Conservation (phyloP, 495 filamentous ascomycete genomes). For the Tetracladium marchalianum region DNA sequence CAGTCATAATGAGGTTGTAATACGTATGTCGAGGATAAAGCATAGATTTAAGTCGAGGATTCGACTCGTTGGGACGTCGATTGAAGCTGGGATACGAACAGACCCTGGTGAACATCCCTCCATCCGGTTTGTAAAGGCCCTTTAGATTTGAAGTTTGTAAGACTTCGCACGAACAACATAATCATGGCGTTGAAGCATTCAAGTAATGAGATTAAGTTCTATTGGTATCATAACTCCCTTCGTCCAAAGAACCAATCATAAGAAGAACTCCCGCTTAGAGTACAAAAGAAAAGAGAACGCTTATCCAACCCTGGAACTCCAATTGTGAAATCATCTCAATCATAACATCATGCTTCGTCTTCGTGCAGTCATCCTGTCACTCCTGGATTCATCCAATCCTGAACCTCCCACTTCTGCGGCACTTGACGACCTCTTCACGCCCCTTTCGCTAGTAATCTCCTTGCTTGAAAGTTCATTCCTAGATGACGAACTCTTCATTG, state of each 20-base stretch:
- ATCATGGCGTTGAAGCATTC: neutral
- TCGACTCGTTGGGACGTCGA: too few relatives aligned
- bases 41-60: too few relatives aligned
- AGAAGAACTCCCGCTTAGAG: constrained; percentile 1
- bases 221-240: constrained; percentile 24
- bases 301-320: neutral
- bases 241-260: constrained; percentile 6
- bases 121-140: neutral
- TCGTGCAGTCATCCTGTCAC: constrained; percentile 22
- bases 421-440: constrained; percentile 12
- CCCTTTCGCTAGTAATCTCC: constrained; percentile 4
- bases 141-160: too few relatives aligned
- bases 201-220: constrained; percentile 12
- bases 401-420: constrained; percentile 1
- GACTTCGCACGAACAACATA: too few relatives aligned
- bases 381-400: constrained; percentile 3
- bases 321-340: constrained; percentile 14
- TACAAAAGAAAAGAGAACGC: constrained; percentile 8
- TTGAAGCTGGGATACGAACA: too few relatives aligned
- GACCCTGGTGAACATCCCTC: too few relatives aligned
- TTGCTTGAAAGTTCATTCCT: neutral
- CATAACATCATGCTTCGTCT: constrained; percentile 51
- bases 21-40: neutral
- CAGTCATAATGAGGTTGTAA: constrained; percentile 10
- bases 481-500: constrained; percentile 5